phyloP scores from a whole-genome alignment of 148 eudicot species.

The Rhododendron griersonianum region DNA sequence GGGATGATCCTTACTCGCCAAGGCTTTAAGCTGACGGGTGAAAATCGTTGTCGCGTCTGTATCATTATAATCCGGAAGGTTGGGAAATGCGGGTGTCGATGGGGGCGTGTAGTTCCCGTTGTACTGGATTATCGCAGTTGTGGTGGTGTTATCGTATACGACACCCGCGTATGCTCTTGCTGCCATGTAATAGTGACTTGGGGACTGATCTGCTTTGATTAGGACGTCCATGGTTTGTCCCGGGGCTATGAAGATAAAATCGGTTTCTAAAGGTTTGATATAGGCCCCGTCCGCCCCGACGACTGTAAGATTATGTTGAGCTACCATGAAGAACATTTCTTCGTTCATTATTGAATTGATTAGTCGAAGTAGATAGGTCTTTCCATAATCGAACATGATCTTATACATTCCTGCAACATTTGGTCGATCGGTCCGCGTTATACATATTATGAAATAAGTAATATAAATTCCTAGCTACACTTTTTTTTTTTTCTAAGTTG shows the following conservation, averaged over 20 bases:
- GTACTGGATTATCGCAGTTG: conserved; percentile 26
- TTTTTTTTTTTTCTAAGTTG: neutral
- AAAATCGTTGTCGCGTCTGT: conserved; percentile 7
- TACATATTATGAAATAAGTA: too few relatives aligned
- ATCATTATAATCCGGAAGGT: conserved; percentile 16
- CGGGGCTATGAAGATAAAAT: conserved; percentile 24
- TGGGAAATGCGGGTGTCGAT: conserved; percentile 12
- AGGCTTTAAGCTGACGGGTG: neutral
- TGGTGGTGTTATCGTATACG: conserved; percentile 22
- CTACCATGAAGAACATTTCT: conserved; percentile 25
- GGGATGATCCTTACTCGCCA: conserved; percentile 1
- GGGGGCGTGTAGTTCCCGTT: conserved; percentile 5
- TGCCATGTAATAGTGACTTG: conserved; percentile 25
- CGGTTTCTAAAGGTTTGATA: conserved; percentile 22
- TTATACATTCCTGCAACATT: conserved; percentile 13
- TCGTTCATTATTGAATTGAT: too few relatives aligned
- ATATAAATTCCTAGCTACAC: too few relatives aligned
- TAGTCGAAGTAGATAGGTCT: conserved; percentile 26
- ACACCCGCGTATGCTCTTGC: conserved; percentile 12
- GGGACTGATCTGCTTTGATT: conserved; percentile 17
- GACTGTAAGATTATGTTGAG: conserved; percentile 19
- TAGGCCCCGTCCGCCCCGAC: conserved; percentile 25
- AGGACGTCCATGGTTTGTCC: conserved; percentile 33
- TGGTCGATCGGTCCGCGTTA: neutral
- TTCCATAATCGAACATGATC: conserved; percentile 17